Percentiles rank a stretch among this genome's conserved stretches.
Conservation (phyloP, 805 yeast genomes). For the Kazachstania bromeliacearum region DNA sequence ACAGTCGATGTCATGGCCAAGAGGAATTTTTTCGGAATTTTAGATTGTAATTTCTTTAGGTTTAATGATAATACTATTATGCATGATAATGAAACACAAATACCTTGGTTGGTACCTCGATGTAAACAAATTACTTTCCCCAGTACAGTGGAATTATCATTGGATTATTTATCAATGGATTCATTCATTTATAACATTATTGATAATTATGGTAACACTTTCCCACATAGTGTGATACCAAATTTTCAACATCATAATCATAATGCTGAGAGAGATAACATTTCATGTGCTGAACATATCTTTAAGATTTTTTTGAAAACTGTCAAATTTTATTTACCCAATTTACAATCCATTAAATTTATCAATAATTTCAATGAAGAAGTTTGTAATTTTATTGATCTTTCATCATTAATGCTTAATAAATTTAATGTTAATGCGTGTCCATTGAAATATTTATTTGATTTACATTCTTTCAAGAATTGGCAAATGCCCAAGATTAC, state of each 20-base stretch:
- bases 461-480: slow-evolving; percentile 20
- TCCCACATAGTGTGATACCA: slow-evolving; percentile 1
- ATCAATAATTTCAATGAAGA: slow-evolving; percentile 8
- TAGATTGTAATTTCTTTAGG: slow-evolving; percentile 6
- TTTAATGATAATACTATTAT: slow-evolving; percentile 2
- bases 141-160: slow-evolving; percentile 6
- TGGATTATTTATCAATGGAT: slow-evolving; percentile 18
- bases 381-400: slow-evolving; percentile 17
- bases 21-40: slow-evolving; percentile 12
- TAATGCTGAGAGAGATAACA: too few relatives aligned
- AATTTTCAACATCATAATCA: neutral
- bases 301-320: slow-evolving; percentile 9
- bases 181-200: slow-evolving; percentile 12
- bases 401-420: slow-evolving; percentile 12
- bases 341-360: slow-evolving; percentile 9
- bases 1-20: neutral
- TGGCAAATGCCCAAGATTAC: slow-evolving; percentile 17
- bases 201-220: slow-evolving; percentile 3
- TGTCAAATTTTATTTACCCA: slow-evolving; percentile 10
- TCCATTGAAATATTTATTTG: slow-evolving; percentile 11
- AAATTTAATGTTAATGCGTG: slow-evolving; percentile 9
- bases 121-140: slow-evolving; percentile 13
- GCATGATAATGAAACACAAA: slow-evolving; percentile 2
- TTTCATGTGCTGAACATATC: slow-evolving; percentile 8
- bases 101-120: slow-evolving; percentile 7